A percentile compares a stretch with the other conserved stretches of the same genome.
Conservation (phyloP, 768 basidiomycete species). For the Serendipita vermifera region DNA sequence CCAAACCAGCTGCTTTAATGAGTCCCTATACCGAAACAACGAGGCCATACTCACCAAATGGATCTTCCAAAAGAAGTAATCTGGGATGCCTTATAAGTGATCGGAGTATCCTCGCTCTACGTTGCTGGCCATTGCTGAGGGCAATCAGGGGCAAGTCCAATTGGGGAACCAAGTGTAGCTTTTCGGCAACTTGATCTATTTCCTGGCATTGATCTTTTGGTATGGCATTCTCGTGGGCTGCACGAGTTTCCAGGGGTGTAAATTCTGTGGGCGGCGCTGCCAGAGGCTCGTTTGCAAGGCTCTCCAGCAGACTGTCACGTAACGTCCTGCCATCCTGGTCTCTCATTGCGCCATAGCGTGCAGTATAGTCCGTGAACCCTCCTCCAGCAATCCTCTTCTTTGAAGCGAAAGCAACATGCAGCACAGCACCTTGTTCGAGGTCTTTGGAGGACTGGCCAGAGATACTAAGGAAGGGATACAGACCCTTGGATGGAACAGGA, state of each 20-base stretch:
- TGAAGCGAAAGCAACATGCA: slow-evolving; percentile 56
- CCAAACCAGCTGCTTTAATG: slow-evolving; percentile 55
- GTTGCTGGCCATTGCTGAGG: slow-evolving; percentile 83
- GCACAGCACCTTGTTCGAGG: slow-evolving; percentile 33
- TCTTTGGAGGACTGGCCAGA: slow-evolving; percentile 26
- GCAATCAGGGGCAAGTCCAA: slow-evolving; percentile 78
- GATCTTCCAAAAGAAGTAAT: slow-evolving; percentile 81
- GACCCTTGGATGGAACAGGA: slow-evolving; percentile 44
- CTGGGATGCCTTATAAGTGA: slow-evolving; percentile 59
- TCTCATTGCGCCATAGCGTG: slow-evolving; percentile 76
- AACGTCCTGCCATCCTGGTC: slow-evolving; percentile 76
- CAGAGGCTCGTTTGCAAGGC: neutral
- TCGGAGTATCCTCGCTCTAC: slow-evolving; percentile 70
- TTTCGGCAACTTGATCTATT: slow-evolving; percentile 42
- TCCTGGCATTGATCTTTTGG: slow-evolving; percentile 10
- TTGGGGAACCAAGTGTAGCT: slow-evolving; percentile 45
- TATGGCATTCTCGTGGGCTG: neutral
- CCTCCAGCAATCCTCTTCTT: slow-evolving; percentile 41
- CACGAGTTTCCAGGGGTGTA: neutral
- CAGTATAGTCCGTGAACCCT: slow-evolving; percentile 85
- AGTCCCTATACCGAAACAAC: neutral
- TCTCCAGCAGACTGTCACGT: slow-evolving; percentile 46
- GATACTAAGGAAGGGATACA: slow-evolving; percentile 60
- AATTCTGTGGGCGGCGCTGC: neutral
- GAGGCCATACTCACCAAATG: slow-evolving; percentile 47